Conservation (phyloP, 805 yeast genomes). For the Yarrowia hollandica region DNA sequence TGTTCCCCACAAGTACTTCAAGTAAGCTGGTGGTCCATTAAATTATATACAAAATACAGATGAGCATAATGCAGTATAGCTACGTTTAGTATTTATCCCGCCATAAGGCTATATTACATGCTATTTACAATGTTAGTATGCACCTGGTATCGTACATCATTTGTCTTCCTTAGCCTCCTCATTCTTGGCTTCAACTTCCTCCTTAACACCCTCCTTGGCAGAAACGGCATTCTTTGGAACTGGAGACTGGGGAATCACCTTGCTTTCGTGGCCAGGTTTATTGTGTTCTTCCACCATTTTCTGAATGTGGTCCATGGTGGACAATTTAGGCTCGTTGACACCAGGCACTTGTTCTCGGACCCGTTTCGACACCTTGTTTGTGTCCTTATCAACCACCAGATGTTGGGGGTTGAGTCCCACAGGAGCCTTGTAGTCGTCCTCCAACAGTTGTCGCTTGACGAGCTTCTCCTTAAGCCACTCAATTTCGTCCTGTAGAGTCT, state of each 20-base stretch:
- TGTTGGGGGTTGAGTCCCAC: conserved; percentile 49
- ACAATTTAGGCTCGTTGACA: not conserved
- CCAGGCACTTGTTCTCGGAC: not conserved
- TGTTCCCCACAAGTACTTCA: conserved; percentile 64
- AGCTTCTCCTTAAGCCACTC: conserved; percentile 50
- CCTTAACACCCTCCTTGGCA: conserved; percentile 7
- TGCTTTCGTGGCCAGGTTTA: conserved; percentile 9
- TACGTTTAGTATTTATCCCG: too few relatives aligned
- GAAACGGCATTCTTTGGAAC: conserved; percentile 23
- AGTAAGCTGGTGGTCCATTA: not conserved
- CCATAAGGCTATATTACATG: conserved; percentile 5
- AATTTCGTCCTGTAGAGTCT: conserved; percentile 68
- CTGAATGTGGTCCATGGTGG: conserved; percentile 14
- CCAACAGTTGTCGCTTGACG: conserved; percentile 40
- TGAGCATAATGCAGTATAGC: too few relatives aligned
- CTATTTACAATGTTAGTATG: conserved; percentile 26
- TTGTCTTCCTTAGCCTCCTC: too few relatives aligned
- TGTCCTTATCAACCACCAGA: conserved; percentile 39
- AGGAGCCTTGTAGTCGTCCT: conserved; percentile 55
- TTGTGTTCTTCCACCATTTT: conserved; percentile 8
- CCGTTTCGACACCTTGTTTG: conserved; percentile 4
- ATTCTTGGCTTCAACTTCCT: too few relatives aligned
- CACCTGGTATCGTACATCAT: not conserved
- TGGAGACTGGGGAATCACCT: conserved; percentile 8
- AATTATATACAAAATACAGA: too few relatives aligned